Conservation (phyloP, 176 grass and related monocot genomes). For the Zea mays region DNA sequence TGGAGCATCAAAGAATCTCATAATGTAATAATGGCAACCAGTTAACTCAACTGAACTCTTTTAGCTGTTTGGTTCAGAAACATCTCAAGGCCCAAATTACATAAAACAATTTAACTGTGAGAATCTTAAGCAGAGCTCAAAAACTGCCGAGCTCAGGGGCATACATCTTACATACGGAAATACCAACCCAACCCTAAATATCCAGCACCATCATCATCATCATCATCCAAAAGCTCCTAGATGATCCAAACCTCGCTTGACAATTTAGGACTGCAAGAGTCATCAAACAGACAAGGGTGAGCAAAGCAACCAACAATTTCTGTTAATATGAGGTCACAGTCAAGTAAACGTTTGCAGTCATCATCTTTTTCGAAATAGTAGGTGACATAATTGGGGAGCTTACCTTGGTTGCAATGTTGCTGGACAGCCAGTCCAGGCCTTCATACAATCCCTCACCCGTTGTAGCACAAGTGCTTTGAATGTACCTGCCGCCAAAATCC, state of each 20-base stretch:
- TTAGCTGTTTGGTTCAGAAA: constrained; percentile 46
- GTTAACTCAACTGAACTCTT: constrained; percentile 36
- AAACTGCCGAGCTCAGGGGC: constrained; percentile 39
- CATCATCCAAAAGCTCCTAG: constrained; percentile 39
- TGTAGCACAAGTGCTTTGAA: constrained; percentile 75
- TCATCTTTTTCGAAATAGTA: not conserved
- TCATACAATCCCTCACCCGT: constrained; percentile 70
- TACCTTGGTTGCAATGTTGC: constrained; percentile 81
- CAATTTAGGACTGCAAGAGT: constrained; percentile 45
- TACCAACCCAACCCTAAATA: constrained; percentile 40
- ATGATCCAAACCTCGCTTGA: constrained; percentile 33
- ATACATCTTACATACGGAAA: constrained; percentile 50
- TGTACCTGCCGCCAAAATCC: constrained; percentile 51
- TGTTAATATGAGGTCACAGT: not conserved
- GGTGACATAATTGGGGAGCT: not conserved
- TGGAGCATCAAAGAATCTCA: not conserved
- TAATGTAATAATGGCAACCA: not conserved
- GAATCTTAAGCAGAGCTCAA: constrained; percentile 35
- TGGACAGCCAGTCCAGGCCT: constrained; percentile 71
- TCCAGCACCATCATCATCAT: constrained; percentile 24
- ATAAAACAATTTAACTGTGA: constrained; percentile 42
- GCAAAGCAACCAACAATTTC: not conserved
- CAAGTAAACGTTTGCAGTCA: not conserved
- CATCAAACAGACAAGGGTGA: not conserved
- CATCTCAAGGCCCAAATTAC: constrained; percentile 31